Conservation (phyloP, 2,329 filamentous ascomycete genomes). For the Aspergillus sp. region DNA sequence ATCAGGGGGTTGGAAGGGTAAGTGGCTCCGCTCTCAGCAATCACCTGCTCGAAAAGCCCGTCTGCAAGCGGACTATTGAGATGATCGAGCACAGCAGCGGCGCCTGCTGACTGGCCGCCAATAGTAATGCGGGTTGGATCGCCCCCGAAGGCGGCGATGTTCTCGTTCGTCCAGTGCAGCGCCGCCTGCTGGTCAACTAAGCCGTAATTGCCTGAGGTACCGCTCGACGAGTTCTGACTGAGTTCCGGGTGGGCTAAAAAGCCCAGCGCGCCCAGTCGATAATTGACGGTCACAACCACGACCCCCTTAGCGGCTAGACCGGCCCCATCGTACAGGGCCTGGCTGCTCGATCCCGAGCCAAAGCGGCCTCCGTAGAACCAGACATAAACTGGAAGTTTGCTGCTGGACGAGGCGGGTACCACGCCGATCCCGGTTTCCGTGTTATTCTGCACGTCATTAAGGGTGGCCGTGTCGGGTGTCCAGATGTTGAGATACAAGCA, state of each 20-base stretch:
- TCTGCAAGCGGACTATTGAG: conserved; percentile 27
- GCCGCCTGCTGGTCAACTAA: conserved; percentile 28
- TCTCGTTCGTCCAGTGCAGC: conserved; percentile 23
- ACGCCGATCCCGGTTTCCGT: neutral
- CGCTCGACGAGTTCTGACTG: conserved; percentile 21
- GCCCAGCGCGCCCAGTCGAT: conserved; percentile 38
- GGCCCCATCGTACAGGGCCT: conserved; percentile 21
- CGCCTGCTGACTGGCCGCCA: conserved; percentile 38
- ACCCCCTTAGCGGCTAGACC: conserved; percentile 23
- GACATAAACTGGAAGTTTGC: conserved; percentile 23
- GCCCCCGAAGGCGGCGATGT: conserved; percentile 26
- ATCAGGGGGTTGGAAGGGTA: conserved; percentile 30
- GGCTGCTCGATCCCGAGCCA: conserved; percentile 15
- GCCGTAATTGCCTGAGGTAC: conserved; percentile 32
- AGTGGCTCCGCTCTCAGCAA: conserved; percentile 35
- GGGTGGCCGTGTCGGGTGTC: conserved; percentile 22
- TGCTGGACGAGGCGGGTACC: neutral
- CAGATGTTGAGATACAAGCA: conserved; percentile 27
- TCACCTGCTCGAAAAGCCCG: conserved; percentile 28
- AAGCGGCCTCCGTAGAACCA: conserved; percentile 24
- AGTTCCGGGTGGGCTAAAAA: conserved; percentile 28
- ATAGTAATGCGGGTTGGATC: conserved; percentile 27
- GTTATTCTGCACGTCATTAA: neutral
- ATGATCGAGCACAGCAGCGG: conserved; percentile 21
- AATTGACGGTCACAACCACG: conserved; percentile 27